Conservation (phyloP, 768 basidiomycete species). For the Tulasnella sp. region DNA sequence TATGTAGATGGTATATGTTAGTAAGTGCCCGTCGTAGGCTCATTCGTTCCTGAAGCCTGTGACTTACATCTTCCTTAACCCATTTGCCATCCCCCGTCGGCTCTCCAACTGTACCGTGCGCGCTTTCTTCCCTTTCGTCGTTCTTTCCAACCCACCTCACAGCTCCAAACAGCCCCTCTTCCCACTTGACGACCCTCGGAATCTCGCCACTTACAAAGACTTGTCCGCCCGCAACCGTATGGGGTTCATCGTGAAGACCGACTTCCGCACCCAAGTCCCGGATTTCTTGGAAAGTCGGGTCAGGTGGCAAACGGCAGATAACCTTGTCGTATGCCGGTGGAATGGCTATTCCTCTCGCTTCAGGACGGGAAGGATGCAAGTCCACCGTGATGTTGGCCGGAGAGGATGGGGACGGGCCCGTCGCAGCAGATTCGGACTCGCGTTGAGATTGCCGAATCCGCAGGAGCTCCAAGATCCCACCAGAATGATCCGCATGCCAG, state of each 20-base stretch:
- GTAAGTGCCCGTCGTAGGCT: neutral
- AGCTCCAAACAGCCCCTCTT: conserved; percentile 58
- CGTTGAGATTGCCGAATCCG: neutral
- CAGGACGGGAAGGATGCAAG: conserved; percentile 68
- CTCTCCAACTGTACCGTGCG: neutral
- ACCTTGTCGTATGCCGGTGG: conserved; percentile 52
- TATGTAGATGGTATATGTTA: conserved; percentile 27
- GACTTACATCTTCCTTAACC: conserved; percentile 49
- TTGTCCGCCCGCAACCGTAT: conserved; percentile 53
- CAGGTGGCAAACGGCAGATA: conserved; percentile 51
- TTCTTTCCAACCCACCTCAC: conserved; percentile 46
- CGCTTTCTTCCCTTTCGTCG: conserved; percentile 14
- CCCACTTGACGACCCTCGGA: conserved; percentile 58
- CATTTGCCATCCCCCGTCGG: conserved; percentile 31
- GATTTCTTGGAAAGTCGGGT: conserved; percentile 67
- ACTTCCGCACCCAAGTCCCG: conserved; percentile 46
- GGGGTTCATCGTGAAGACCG: conserved; percentile 45
- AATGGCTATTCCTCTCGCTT: conserved; percentile 64
- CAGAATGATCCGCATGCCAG: conserved; percentile 74
- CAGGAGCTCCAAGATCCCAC: conserved; percentile 41
- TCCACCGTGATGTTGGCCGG: conserved; percentile 47
- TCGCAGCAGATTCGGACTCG: neutral
- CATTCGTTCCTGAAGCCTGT: neutral
- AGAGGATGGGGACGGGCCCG: conserved; percentile 17
- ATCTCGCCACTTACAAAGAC: conserved; percentile 79